Evolutionary conservation across 2,329 filamentous ascomycete genomes (phyloP).

Genomic region (Helicocarpus griseus): DNA sequence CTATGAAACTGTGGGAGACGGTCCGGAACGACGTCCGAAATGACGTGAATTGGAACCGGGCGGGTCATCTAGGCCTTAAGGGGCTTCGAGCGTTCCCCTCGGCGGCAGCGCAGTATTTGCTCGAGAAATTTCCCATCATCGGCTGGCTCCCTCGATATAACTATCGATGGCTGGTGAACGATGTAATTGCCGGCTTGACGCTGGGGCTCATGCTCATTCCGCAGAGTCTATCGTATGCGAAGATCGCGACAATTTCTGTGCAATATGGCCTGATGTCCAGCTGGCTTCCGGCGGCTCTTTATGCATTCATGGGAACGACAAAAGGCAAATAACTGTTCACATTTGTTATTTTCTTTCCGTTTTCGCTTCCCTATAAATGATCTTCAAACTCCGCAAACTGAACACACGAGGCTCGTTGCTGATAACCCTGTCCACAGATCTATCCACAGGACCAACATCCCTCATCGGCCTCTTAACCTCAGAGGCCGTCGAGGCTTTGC

Average conservation of each 20-base stretch:
- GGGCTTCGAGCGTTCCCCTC: slow-evolving; percentile 39
- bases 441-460: slow-evolving; percentile 52
- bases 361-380: background rate
- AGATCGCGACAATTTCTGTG: slow-evolving; percentile 52
- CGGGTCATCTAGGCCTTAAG: slow-evolving; percentile 12
- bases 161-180: slow-evolving; percentile 51
- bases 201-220: slow-evolving; percentile 52
- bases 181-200: slow-evolving; percentile 53
- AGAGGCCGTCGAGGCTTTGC: slow-evolving; percentile 43
- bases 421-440: slow-evolving; percentile 25
- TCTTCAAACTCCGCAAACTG: no score
- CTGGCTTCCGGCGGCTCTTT: slow-evolving; percentile 49
- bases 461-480: slow-evolving; percentile 47
- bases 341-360: background rate
- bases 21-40: slow-evolving; percentile 12
- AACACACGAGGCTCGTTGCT: background rate
- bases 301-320: slow-evolving; percentile 52
- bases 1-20: slow-evolving; percentile 13
- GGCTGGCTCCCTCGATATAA: slow-evolving; percentile 56
- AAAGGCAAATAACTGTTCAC: slow-evolving; percentile 38
- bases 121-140: slow-evolving; percentile 53
- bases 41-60: slow-evolving; percentile 16
- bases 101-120: slow-evolving; percentile 45
- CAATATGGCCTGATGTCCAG: slow-evolving; percentile 51
- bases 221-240: slow-evolving; percentile 51